Base-by-base conservation (phyloP, 306 rosid genomes). In the Spatholobus suberectus region DNA sequence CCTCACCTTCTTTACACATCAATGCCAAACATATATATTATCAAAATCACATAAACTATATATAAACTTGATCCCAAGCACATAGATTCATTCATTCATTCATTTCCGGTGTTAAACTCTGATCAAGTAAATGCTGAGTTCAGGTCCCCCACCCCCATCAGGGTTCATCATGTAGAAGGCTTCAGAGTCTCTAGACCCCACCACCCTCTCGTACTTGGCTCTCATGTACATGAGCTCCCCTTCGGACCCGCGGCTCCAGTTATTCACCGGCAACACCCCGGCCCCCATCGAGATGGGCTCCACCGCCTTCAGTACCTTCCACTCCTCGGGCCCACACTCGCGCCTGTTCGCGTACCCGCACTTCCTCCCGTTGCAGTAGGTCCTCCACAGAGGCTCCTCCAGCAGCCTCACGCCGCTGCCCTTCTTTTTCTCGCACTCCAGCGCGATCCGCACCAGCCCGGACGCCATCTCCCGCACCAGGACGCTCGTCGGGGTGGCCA, bases 151-250 rank as follows among this genome's bases (percentile, higher is more conserved):
- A 52, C 79, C 79, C 1, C 89, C 90, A 85, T 92, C 98, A 5
- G 94, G 96, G 61, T 92, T 93, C 70, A 92, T 89, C 91, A 96
- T 92, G 81, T 96, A 96, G 21, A 92, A 96, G 4, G 99, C 97
- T 63, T 96, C 96, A 2, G 99, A 96, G 68, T 96, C 96, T 65
- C 86, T 92, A 14, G 98, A 96, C 11, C 99, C 93, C 6, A 90
- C 92, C 68, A 96, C 98, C 76, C 98, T 77, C 86, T 96, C 99
- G 65, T 90, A 96, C 81, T 81, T 89, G 0, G 97, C 97, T 78
- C 99, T 91, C 99, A 96, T 93, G 41, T 93, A 96, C 98, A 96
- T 93, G 3, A 93, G 51, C 67, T 96, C 99, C 6, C 96, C 97
- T 1, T 90, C 93, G 37, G 81, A 83, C 69, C 32, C 32, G 46